Conservation (phyloP, 108 stramenopile species). For the Pseudonitzschia delicatissima region DNA sequence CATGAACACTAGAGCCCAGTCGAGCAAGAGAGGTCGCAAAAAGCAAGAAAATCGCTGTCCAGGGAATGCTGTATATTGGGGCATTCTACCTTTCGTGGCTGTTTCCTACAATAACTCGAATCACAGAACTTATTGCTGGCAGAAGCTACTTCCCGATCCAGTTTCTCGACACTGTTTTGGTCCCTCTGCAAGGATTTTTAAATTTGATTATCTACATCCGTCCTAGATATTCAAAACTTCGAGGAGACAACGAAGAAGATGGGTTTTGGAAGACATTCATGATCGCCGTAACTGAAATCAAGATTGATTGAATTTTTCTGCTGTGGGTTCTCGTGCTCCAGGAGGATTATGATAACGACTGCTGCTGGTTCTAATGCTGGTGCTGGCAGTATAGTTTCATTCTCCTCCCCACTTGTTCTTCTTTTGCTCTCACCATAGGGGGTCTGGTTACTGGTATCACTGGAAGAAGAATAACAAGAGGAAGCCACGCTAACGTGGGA, state of each 20-base stretch:
- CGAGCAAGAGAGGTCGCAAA: too few species aligned
- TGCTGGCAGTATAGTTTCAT: too few species aligned
- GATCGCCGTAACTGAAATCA: neutral
- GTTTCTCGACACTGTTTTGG: neutral
- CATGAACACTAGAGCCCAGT: too few species aligned
- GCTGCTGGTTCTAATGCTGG: too few species aligned
- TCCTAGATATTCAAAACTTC: conserved; percentile 26
- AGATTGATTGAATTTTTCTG: too few species aligned
- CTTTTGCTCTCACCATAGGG: too few species aligned
- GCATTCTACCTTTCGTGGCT: neutral
- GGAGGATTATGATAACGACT: too few species aligned
- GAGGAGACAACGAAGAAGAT: neutral
- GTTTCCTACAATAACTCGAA: neutral
- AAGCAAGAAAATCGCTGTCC: neutral
- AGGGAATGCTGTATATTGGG: conserved; percentile 1
- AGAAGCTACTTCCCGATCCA: neutral
- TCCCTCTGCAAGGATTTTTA: conserved; percentile 30
- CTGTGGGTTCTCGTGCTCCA: too few species aligned
- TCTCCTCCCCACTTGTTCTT: too few species aligned
- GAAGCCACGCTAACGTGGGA: too few species aligned
- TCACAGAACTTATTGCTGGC: neutral
- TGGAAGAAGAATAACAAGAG: too few species aligned
- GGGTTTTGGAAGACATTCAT: neutral
- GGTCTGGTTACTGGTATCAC: too few species aligned
- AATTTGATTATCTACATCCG: conserved; percentile 27